Percentiles rank a stretch among this genome's conserved stretches.
These are phyloP conservation scores for Spirogloea muscicola DNA, from an alignment of 139 green algal genomes.

Conservation along the genomic window DNA sequence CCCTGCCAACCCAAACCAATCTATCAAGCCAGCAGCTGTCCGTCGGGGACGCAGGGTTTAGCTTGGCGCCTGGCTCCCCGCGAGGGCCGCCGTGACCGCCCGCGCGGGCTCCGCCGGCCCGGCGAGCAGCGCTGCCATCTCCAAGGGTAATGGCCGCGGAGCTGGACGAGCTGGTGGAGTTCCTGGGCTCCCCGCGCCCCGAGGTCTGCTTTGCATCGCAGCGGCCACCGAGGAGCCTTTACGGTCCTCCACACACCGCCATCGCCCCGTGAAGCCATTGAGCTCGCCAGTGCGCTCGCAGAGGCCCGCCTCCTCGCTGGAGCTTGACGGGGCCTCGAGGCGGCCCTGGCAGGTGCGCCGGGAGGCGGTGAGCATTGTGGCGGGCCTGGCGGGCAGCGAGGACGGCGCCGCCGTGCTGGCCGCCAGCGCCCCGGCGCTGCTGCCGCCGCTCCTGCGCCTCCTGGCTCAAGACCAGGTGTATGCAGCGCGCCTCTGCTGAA, in stretches of 20 bases:
- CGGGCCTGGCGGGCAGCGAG: constrained; percentile 57
- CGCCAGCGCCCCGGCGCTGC: constrained; percentile 28
- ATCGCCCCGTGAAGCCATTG: too few species aligned
- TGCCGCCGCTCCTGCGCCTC: constrained; percentile 58
- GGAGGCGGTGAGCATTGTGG: constrained; percentile 61
- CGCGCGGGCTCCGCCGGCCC: too few species aligned
- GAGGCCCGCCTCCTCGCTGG: too few species aligned
- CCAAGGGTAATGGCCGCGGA: constrained; percentile 1
- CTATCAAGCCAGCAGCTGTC: too few species aligned
- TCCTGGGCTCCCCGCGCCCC: neutral
- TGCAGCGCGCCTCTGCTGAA: too few species aligned
- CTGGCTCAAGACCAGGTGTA: constrained; percentile 9
- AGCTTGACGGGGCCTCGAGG: neutral
- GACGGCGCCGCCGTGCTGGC: constrained; percentile 62
- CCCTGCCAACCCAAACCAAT: too few species aligned
- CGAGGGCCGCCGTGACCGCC: too few species aligned
- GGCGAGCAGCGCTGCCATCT: too few species aligned
- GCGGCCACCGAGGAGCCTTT: neutral
- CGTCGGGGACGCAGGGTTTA: too few species aligned
- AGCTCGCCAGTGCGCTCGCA: neutral
- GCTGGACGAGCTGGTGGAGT: constrained; percentile 29
- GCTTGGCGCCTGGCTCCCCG: too few species aligned
- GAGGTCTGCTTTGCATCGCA: constrained; percentile 18
- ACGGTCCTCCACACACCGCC: too few species aligned
- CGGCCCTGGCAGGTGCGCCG: constrained; percentile 49